These are phyloP conservation scores for Ensete ventricosum DNA, from an alignment of 176 grass and related monocot genomes.

Conservation along the genomic window DNA sequence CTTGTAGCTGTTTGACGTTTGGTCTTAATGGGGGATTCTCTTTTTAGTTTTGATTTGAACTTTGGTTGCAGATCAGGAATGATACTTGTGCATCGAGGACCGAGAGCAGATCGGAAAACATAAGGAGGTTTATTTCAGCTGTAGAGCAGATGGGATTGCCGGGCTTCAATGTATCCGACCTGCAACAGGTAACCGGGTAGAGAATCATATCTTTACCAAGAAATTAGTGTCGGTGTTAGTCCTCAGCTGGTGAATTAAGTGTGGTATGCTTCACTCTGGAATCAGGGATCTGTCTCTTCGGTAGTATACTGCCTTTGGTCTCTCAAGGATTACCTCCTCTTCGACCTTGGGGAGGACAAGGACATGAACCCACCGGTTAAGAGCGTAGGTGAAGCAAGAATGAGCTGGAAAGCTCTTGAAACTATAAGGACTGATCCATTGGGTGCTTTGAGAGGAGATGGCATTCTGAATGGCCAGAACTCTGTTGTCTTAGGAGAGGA, in stretches of 20 bases:
- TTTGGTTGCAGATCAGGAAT: constrained; percentile 31
- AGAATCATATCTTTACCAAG: background rate
- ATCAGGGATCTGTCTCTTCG: constrained; percentile 62
- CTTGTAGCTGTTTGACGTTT: background rate
- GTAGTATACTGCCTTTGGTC: constrained; percentile 74
- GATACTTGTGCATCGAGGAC: background rate
- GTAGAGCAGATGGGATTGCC: constrained; percentile 65
- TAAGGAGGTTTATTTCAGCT: constrained; percentile 74
- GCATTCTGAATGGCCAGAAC: background rate
- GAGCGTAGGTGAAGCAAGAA: constrained; percentile 32
- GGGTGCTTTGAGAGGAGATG: constrained; percentile 29
- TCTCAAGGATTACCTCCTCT: constrained; percentile 58
- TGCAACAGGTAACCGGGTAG: constrained; percentile 51
- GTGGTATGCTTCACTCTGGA: constrained; percentile 2
- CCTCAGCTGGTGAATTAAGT: constrained; percentile 12
- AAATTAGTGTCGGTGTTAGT: background rate
- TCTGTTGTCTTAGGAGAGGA: constrained; percentile 27
- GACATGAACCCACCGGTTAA: constrained; percentile 28
- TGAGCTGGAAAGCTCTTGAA: constrained; percentile 40
- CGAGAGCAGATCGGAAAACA: constrained; percentile 42
- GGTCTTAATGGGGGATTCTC: background rate
- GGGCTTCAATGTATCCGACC: constrained; percentile 67
- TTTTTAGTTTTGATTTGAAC: constrained; percentile 16
- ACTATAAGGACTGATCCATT: constrained; percentile 8
- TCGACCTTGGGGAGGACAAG: constrained; percentile 29